Percentiles rank a stretch among this genome's conserved stretches.
phyloP scores from a whole-genome alignment of 1,284 basidiomycete genomes.

The Boletus semigastroideus region DNA sequence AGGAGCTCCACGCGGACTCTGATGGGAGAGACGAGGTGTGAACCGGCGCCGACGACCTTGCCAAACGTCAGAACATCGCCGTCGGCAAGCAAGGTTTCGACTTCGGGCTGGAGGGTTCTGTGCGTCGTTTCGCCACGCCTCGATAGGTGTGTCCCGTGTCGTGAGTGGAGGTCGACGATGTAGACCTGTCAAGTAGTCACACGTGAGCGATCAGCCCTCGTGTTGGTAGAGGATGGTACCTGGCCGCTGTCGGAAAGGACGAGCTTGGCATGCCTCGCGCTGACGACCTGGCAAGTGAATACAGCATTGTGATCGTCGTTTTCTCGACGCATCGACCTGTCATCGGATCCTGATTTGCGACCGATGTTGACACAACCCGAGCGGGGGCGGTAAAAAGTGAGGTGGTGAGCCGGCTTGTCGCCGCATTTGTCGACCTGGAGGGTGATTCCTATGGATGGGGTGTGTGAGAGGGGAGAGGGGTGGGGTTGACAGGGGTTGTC shows the following conservation, averaged over 20 bases:
- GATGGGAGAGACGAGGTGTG: constrained; percentile 58
- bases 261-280: constrained; percentile 34
- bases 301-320: constrained; percentile 36
- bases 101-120: constrained; percentile 30
- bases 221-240: constrained; percentile 13
- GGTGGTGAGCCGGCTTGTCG: constrained; percentile 29
- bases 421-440: constrained; percentile 33
- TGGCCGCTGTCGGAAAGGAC: constrained; percentile 33
- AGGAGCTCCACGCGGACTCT: constrained; percentile 57
- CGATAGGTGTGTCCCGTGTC: constrained; percentile 32
- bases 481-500: constrained; percentile 20
- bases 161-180: constrained; percentile 34
- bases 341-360: constrained; percentile 35
- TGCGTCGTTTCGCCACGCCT: constrained; percentile 20
- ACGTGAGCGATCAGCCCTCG: constrained; percentile 13
- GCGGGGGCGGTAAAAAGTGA: constrained; percentile 29
- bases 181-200: constrained; percentile 25
- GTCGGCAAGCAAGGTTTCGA: constrained; percentile 49
- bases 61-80: constrained; percentile 73
- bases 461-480: constrained; percentile 15
- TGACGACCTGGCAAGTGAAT: constrained; percentile 35
- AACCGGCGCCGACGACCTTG: constrained; percentile 62
- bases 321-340: constrained; percentile 36
- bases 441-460: constrained; percentile 22
- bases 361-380: constrained; percentile 32